Evolutionary conservation across 257 asterid species (phyloP).

Genomic region (Handroanthus guayacan): DNA sequence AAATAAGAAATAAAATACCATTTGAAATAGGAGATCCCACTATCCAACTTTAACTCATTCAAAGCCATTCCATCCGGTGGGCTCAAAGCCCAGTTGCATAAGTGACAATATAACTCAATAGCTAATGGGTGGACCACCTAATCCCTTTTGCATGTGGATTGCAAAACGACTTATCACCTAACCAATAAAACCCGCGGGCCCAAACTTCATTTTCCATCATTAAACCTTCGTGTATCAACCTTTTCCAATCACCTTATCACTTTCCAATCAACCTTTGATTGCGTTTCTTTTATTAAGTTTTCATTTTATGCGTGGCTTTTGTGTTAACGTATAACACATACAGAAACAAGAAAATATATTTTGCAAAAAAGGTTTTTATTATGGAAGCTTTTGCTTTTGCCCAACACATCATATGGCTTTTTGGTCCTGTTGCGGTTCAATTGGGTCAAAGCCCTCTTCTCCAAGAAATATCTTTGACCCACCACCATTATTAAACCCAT

Average conservation of each 20-base stretch:
- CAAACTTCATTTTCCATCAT: slow-evolving; percentile 24
- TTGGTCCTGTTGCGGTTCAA: slow-evolving; percentile 37
- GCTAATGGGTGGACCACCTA: slow-evolving; percentile 25
- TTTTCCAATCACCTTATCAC: slow-evolving; percentile 4
- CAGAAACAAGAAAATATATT: background rate
- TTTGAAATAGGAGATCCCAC: too few species aligned
- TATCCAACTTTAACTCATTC: background rate
- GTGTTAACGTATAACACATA: too few species aligned
- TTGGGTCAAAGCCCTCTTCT: slow-evolving; percentile 43
- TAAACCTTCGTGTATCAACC: background rate
- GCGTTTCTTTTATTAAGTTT: background rate
- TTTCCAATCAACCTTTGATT: too few species aligned
- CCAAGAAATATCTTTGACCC: slow-evolving; percentile 37
- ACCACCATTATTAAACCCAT: slow-evolving; percentile 16
- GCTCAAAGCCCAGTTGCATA: slow-evolving; percentile 12
- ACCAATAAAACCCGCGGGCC: background rate
- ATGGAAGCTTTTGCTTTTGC: slow-evolving; percentile 3
- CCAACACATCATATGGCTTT: slow-evolving; percentile 18
- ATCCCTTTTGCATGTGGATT: slow-evolving; percentile 28
- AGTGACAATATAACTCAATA: background rate
- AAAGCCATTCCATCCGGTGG: slow-evolving; percentile 1
- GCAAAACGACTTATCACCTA: slow-evolving; percentile 16
- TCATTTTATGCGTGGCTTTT: background rate
- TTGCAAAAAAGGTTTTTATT: background rate
- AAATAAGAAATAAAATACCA: too few species aligned